Percentiles rank a stretch among this genome's conserved stretches.
These are phyloP conservation scores for Coelastrella sp. DNA, from an alignment of 139 green algal genomes.

Conservation along the genomic window DNA sequence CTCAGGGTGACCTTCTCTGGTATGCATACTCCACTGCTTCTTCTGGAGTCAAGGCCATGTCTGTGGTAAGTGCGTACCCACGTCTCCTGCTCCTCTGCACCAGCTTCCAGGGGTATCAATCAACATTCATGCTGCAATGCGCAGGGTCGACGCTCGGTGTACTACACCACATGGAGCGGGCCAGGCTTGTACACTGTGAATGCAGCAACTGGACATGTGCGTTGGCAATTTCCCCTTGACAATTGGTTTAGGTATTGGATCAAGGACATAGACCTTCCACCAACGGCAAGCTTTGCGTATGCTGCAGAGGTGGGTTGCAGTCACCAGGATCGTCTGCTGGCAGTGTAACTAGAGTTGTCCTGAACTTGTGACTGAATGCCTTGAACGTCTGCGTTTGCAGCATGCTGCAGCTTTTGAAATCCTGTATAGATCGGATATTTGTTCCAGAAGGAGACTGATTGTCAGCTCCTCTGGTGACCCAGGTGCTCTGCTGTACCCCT, in stretches of 20 bases:
- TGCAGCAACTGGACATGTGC: slow-evolving; percentile 30
- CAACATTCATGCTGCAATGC: background rate
- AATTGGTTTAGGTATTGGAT: slow-evolving; percentile 50
- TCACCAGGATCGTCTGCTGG: too few species aligned
- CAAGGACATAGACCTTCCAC: slow-evolving; percentile 41
- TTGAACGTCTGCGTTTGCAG: too few species aligned
- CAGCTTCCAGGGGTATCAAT: background rate
- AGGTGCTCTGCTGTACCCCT: background rate
- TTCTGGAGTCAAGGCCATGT: slow-evolving; percentile 19
- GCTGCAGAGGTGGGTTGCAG: background rate
- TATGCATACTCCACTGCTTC: slow-evolving; percentile 31
- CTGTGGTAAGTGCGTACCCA: background rate
- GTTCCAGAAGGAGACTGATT: background rate
- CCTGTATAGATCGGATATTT: background rate
- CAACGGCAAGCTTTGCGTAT: slow-evolving; percentile 30
- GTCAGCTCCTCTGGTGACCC: background rate
- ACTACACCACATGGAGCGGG: slow-evolving; percentile 45
- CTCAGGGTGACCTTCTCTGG: slow-evolving; percentile 31
- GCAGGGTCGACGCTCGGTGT: slow-evolving; percentile 17
- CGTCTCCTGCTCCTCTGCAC: background rate
- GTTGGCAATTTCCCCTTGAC: slow-evolving; percentile 45
- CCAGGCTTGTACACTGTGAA: slow-evolving; percentile 43
- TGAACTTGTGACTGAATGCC: too few species aligned
- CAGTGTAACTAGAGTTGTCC: too few species aligned
- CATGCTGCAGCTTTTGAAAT: too few species aligned